Base-by-base conservation (phyloP, 805 yeast species). In the Cyberlindnera mrakii region DNA sequence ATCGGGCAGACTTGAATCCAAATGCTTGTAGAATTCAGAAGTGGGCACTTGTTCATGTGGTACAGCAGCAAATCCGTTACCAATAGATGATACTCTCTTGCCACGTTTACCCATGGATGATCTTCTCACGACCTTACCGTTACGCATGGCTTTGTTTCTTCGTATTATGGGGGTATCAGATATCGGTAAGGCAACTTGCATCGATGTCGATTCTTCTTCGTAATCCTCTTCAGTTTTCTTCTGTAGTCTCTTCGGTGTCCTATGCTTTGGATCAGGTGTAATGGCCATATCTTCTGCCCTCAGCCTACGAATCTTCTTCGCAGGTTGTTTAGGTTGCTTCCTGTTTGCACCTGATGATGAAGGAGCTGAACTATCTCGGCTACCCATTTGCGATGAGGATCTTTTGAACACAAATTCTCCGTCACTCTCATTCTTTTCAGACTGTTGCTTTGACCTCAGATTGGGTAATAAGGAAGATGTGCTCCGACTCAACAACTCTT, bases 41-140 rank as follows among this genome's bases (percentile, higher is more conserved):
- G 69, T 65, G 0, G 77, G 71, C 1, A 85, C 76, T 37, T 77
- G 80, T 1, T 71, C 67, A 57, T 84, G 90, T 2, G 90, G 90
- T 27, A 72, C 73, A 0, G 82, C 85, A 3, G 67, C 69, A 51
- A 77, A 78, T 3, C 90, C 91, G 54, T 81, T 82, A 2, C 90
- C 89, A 6, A 84, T 74, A 0, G 89, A 80, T 55, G 85, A 83
- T 3, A 80, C 75, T 25, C 93, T 62, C 53, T 81, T 82, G 7
- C 93, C 93, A 30, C 93, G 65, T 41, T 74, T 72, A 33, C 71
- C 58, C 49, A 80, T 62, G 1, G 84, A 77, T 1, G 77, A 55
- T 41, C 83, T 57, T 50, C 84, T 65, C 36, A 61, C 33, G 56
- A 50, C 44, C n/a, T 43, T 27, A 6, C 48, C 54, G 19, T 54